Percentiles rank a stretch among this genome's conserved stretches.
These are phyloP conservation scores for Sechiopsis laciniata DNA, from an alignment of 306 rosid species.

Conservation along the genomic window DNA sequence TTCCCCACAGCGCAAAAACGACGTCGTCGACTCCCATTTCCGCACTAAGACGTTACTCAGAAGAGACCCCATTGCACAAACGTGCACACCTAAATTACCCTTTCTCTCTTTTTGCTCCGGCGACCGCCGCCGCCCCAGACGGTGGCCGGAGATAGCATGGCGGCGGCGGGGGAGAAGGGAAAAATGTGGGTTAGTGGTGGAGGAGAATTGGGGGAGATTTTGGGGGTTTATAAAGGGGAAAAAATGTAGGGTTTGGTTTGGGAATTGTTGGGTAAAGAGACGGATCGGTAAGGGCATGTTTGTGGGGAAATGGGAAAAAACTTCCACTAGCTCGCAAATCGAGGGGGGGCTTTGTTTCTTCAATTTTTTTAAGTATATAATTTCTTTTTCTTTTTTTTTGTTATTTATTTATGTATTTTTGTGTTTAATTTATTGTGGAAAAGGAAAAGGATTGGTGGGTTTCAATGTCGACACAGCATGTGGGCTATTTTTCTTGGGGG, in stretches of 20 bases:
- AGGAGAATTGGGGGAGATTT: conserved; percentile 43
- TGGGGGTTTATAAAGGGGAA: conserved; percentile 72
- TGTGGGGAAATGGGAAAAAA: conserved; percentile 12
- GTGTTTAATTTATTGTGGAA: neutral
- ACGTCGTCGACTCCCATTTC: conserved; percentile 54
- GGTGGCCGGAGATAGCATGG: conserved; percentile 7
- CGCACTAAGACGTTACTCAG: conserved; percentile 11
- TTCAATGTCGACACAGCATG: conserved; percentile 12
- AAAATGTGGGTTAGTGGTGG: conserved; percentile 24
- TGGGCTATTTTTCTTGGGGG: conserved; percentile 3
- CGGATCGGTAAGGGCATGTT: conserved; percentile 14
- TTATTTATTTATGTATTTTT: too few species aligned
- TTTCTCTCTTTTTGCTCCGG: neutral
- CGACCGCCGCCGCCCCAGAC: conserved; percentile 20
- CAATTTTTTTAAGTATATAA: neutral
- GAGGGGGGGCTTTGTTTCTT: neutral
- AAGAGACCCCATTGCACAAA: too few species aligned
- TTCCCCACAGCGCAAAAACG: conserved; percentile 93
- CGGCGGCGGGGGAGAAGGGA: neutral
- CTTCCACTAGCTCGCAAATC: neutral
- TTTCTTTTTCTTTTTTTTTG: neutral
- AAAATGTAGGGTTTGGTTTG: neutral
- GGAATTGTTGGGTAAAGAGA: neutral
- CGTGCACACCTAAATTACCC: too few species aligned
- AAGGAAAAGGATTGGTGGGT: conserved; percentile 9